Evolutionary conservation across 2,329 filamentous ascomycete genomes (phyloP), one percentile per base, ranked within the genome.

Genomic region (Zymoseptoria pseudotritici): DNA sequence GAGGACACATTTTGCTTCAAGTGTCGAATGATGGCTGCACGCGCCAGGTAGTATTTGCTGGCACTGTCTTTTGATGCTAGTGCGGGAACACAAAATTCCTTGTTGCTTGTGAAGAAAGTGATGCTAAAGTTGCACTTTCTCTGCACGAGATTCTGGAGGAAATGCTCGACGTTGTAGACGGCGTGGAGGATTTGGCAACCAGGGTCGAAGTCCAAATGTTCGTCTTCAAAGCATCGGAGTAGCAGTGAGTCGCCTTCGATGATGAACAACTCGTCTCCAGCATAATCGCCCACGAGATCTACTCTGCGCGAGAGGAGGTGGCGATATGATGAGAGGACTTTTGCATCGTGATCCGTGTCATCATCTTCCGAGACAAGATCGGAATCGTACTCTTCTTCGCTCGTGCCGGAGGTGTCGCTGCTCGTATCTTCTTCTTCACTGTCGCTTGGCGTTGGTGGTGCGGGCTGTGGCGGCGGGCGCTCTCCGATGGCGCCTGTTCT

Each of bases 191-290:
- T 71, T 71, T 91, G 88, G 59, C 88, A 86, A 0, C 87, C 88
- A 55, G 77, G 79, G 81, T 80, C 67, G 64, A 89, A 88, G 68
- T 91, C 85, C 50, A 91, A 81, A 21, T 81, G 78, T 10, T 80
- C 76, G 64, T 87, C 79, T n/a, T 77, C 74, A 54, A 91, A 82
- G 66, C 82, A 86, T 60, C 88, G 75, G 6, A 84, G 75, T 10
- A 91, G 75, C n/a, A 91, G 72, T 0, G 87, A 87, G 67, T 92
- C 87, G 29, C 88, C 88, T 64, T 91, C 86, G 29, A 91, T 81
- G 21, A 87, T 76, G 70, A 91, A 91, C 10, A 87, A 78, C 69
- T 90, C 88, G 61, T 83, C 84, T 21, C 89, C 88, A 3, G 86
- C 87, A 73, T 89, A 91, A 69, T 91, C 89, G 50, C 88, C 87